phyloP scores from a whole-genome alignment of 2,329 filamentous ascomycete genomes.

The Talaromyces atroroseus region DNA sequence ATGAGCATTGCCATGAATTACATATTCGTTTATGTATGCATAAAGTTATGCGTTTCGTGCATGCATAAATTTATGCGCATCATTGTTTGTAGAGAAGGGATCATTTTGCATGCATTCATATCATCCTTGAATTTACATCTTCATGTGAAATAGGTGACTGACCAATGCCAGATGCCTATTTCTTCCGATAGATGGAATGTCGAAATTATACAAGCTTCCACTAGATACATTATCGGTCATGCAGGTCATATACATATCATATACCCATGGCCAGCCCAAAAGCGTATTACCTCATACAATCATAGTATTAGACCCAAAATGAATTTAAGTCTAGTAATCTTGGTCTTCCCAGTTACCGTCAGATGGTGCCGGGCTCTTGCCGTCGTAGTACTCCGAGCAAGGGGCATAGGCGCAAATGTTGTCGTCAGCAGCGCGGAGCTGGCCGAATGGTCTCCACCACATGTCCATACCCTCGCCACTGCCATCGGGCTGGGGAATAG shows the following conservation, averaged over 20 bases:
- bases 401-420: slow-evolving; percentile 2
- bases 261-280: not conserved
- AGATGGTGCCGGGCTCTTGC: not conserved
- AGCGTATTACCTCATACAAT: not conserved
- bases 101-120: not conserved
- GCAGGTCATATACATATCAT: not conserved
- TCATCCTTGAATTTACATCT: not conserved
- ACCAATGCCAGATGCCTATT: not conserved
- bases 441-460: slow-evolving; percentile 5
- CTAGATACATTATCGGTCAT: not conserved
- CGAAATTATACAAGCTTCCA: not conserved
- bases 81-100: not conserved
- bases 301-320: not conserved
- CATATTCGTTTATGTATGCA: slow-evolving; percentile 20
- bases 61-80: not conserved
- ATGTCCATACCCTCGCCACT: not conserved
- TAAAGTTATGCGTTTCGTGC: not conserved
- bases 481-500: not conserved
- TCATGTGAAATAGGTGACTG: not conserved
- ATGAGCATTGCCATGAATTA: not conserved
- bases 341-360: slow-evolving; percentile 1
- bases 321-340: not conserved
- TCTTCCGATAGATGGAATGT: not conserved
- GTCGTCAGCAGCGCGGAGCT: not conserved
- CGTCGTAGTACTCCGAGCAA: slow-evolving; percentile 5